Evolutionary conservation across 371 early-diverging fungal species (phyloP).

Genomic region (Gilbertella persicaria): DNA sequence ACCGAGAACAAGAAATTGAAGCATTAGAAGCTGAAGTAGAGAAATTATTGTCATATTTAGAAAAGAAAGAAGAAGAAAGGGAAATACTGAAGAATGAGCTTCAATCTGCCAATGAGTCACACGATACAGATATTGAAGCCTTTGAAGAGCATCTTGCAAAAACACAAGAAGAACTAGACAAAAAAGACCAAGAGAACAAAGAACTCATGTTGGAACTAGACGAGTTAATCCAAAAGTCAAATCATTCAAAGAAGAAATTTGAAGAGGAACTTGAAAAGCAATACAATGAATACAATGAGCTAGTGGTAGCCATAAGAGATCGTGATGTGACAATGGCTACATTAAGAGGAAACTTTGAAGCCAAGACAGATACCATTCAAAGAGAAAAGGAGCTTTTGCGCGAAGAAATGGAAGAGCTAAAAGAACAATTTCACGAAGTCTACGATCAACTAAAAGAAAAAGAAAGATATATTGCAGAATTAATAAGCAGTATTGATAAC

Average conservation of each 20-base stretch:
- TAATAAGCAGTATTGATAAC: constrained; percentile 5
- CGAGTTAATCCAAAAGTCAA: constrained; percentile 1
- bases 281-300: constrained; percentile 24
- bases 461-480: constrained; percentile 13
- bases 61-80: constrained; percentile 19
- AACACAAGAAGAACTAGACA: constrained; percentile 4
- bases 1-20: constrained; percentile 34
- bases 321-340: constrained; percentile 42
- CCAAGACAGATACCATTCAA: constrained; percentile 34
- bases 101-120: constrained; percentile 14
- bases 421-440: constrained; percentile 11
- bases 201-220: constrained; percentile 18
- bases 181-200: constrained; percentile 24
- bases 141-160: constrained; percentile 20
- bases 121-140: constrained; percentile 20
- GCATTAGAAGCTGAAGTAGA: constrained; percentile 37
- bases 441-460: constrained; percentile 25
- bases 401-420: constrained; percentile 41
- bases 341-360: constrained; percentile 37
- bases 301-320: constrained; percentile 33
- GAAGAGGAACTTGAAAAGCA: constrained; percentile 31
- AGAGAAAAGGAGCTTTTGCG: constrained; percentile 31
- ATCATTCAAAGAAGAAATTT: constrained; percentile 5
- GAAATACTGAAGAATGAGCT: constrained; percentile 16
- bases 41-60: constrained; percentile 28